Evolutionary conservation across 2,329 filamentous ascomycete species (phyloP).

Genomic region (Nakataea oryzae): DNA sequence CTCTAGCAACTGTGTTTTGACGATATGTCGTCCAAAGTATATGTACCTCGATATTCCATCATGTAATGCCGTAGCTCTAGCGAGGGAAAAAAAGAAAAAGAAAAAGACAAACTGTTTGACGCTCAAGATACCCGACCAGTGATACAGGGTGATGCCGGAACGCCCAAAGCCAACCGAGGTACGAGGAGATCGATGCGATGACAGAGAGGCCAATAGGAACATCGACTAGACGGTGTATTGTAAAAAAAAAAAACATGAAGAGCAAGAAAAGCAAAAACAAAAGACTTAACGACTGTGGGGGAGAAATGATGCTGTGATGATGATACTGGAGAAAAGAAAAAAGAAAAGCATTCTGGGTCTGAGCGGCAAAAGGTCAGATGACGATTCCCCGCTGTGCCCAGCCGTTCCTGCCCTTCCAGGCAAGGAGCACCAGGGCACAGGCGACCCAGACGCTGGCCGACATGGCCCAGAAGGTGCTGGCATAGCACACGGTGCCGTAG

Average conservation of each 20-base stretch:
- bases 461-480: constrained; percentile 77
- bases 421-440: constrained; percentile 59
- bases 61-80: too few relatives aligned
- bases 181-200: too few relatives aligned
- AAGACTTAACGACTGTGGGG: not conserved
- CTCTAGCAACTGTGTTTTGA: too few relatives aligned
- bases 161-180: too few relatives aligned
- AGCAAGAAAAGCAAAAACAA: not conserved
- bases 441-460: constrained; percentile 70
- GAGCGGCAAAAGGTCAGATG: too few relatives aligned
- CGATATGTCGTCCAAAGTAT: too few relatives aligned
- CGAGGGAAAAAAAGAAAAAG: too few relatives aligned
- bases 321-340: not conserved
- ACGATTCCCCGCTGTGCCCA: constrained; percentile 72
- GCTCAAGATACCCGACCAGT: too few relatives aligned
- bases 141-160: too few relatives aligned
- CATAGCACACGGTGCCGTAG: constrained; percentile 74
- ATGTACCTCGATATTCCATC: too few relatives aligned
- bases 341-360: not conserved
- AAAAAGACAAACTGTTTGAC: too few relatives aligned
- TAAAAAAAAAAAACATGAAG: not conserved
- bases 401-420: constrained; percentile 68
- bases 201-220: not conserved
- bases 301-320: too few relatives aligned
- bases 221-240: not conserved